Conservation (phyloP, 176 grass and related monocot species). For the Areca catechu region DNA sequence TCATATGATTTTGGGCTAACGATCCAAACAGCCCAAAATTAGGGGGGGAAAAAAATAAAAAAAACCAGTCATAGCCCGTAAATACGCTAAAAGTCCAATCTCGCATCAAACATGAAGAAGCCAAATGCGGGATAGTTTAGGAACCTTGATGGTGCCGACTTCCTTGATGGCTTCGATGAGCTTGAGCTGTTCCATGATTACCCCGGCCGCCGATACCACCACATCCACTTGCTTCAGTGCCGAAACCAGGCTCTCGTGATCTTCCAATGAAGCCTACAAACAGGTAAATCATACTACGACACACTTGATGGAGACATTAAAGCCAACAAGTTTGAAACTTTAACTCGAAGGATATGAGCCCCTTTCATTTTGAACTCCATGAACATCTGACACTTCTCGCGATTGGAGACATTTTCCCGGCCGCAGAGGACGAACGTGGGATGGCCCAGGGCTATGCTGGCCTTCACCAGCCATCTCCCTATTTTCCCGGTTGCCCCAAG, state of each 20-base stretch:
- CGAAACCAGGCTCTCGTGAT: slow-evolving; percentile 30
- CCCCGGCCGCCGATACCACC: slow-evolving; percentile 41
- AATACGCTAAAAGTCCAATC: too few species aligned
- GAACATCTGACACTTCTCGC: slow-evolving; percentile 34
- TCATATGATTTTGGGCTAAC: too few species aligned
- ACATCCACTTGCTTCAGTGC: slow-evolving; percentile 52
- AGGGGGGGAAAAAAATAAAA: too few species aligned
- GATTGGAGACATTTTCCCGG: slow-evolving; percentile 33
- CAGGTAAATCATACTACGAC: not conserved
- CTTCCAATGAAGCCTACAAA: slow-evolving; percentile 28
- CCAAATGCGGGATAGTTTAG: too few species aligned
- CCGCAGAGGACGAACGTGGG: slow-evolving; percentile 34
- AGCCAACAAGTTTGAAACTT: not conserved
- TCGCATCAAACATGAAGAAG: too few species aligned
- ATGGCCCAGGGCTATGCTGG: slow-evolving; percentile 42
- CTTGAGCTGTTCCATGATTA: slow-evolving; percentile 34
- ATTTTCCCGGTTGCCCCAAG: slow-evolving; percentile 34
- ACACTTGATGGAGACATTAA: too few species aligned
- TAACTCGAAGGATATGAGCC: slow-evolving; percentile 21
- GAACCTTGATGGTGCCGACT: slow-evolving; percentile 52
- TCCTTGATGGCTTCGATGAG: slow-evolving; percentile 61
- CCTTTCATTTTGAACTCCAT: slow-evolving; percentile 47
- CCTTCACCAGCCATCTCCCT: slow-evolving; percentile 23
- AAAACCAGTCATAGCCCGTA: too few species aligned
- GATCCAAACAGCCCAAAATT: too few species aligned